These are phyloP conservation scores for Lentinula aciculospora DNA, from an alignment of 768 basidiomycete genomes.

Conservation along the genomic window DNA sequence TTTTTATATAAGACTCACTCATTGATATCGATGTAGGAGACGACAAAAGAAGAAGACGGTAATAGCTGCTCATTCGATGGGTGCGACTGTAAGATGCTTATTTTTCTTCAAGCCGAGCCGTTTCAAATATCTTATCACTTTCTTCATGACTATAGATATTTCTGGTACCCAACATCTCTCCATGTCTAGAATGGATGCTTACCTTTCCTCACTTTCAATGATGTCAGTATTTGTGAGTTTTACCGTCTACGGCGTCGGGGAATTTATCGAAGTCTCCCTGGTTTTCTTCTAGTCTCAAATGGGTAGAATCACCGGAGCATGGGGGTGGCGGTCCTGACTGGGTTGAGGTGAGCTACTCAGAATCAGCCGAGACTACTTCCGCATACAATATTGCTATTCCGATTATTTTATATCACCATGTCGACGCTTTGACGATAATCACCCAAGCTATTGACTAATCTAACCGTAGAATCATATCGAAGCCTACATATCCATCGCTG, in stretches of 20 bases:
- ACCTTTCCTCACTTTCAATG: slow-evolving; percentile 8
- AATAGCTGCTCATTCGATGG: slow-evolving; percentile 84
- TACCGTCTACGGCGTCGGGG: background rate
- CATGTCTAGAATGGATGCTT: background rate
- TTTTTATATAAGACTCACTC: background rate
- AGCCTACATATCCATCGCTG: slow-evolving; percentile 77
- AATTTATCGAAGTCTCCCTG: background rate
- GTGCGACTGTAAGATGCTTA: slow-evolving; percentile 58
- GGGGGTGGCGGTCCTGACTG: slow-evolving; percentile 81
- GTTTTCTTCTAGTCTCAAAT: slow-evolving; percentile 64
- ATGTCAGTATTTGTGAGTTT: slow-evolving; percentile 77
- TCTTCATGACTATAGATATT: slow-evolving; percentile 28
- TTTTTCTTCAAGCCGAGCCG: background rate
- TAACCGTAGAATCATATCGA: slow-evolving; percentile 72
- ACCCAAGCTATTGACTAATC: background rate
- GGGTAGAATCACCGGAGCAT: slow-evolving; percentile 86
- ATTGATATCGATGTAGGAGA: slow-evolving; percentile 30
- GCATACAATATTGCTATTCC: too few species aligned
- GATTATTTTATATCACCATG: too few species aligned
- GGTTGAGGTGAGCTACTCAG: slow-evolving; percentile 74
- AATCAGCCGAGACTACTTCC: too few species aligned
- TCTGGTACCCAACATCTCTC: slow-evolving; percentile 27
- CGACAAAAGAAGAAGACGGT: slow-evolving; percentile 77
- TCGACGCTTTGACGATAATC: too few species aligned
- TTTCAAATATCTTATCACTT: background rate